Evolutionary conservation across 2,329 filamentous ascomycete genomes (phyloP), one percentile per base, ranked within the genome.

Genomic region (Beauveria australis): DNA sequence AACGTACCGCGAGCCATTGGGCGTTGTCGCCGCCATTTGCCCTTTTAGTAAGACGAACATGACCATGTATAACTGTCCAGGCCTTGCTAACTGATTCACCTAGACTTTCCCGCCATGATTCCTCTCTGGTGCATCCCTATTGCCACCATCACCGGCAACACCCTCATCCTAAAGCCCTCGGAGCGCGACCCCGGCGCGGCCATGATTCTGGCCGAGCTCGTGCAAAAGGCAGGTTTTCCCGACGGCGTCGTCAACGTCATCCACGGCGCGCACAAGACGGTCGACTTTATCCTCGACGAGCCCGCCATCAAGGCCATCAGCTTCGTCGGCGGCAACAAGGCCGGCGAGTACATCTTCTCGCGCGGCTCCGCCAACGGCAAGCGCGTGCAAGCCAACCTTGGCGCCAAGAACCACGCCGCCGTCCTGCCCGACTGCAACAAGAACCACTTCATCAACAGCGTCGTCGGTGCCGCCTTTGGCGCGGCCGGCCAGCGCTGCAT

Each of bases 31-130:
- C 61, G 89, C 90, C 62, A 94, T 94, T 67, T 94, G 90, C 79
- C 90, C 90, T 2, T 94, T 94, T 72, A 94, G 87, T 91, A 73
- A 74, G 86, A 77, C 53, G 22, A n/a, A 16, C 40, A 30, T 26
- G 55, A 41, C 30, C 30, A n/a, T 16, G 26, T 22, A 19, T 19
- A 18, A 48, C 10, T 4, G 2, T 24, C 28, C n/a, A n/a, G 22
- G 24, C 12, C 41, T 12, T 53, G 37, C 63, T 67, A 61, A 68
- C 6, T n/a, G 28, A 53, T 33, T 22, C 9, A 19, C 19, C 2
- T 63, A 90, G 87, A 94, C 79, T 94, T 94, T 77, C 90, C 90
- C 48, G 90, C 90, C 67, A 95, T 95, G 90, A 94, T 95, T 73
- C 91, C 90, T 3, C 81, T 95, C n/a, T 95, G 90, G 90, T 91